Conservation (phyloP, 148 eudicot genomes). For the Rhododendron simsii region DNA sequence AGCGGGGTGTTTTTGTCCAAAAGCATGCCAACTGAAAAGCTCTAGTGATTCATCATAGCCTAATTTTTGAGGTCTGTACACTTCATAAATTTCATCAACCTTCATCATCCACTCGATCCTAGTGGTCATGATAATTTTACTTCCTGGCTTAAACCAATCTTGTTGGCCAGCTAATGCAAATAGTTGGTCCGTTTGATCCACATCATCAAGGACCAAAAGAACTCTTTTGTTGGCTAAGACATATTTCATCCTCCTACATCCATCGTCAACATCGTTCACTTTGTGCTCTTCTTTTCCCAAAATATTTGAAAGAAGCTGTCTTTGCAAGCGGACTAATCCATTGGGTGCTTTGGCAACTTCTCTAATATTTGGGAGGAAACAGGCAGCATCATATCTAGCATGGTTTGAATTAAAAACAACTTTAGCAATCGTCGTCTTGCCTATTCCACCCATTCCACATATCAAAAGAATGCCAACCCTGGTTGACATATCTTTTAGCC, state of each 20-base stretch:
- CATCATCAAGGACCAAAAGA: background rate
- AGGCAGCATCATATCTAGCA: no score
- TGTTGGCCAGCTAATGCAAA: background rate
- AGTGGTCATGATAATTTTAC: background rate
- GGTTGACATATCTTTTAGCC: no score
- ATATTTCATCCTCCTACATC: background rate
- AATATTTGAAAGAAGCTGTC: no score
- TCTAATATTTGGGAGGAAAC: no score
- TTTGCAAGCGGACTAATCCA: no score
- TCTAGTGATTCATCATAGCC: background rate
- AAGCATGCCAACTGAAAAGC: background rate
- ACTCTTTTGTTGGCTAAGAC: background rate
- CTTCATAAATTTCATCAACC: background rate
- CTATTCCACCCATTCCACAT: no score
- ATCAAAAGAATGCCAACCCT: no score
- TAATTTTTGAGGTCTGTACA: background rate
- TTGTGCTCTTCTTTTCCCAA: no score
- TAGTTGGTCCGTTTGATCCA: background rate
- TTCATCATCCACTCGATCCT: background rate
- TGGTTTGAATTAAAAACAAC: no score
- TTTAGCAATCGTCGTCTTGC: no score
- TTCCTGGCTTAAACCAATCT: background rate
- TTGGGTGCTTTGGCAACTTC: no score
- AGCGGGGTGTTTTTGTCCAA: background rate
- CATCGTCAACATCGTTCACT: background rate